Evolutionary conservation across 805 yeast species (phyloP).

Genomic region (Hanseniaspora occidentalis): DNA sequence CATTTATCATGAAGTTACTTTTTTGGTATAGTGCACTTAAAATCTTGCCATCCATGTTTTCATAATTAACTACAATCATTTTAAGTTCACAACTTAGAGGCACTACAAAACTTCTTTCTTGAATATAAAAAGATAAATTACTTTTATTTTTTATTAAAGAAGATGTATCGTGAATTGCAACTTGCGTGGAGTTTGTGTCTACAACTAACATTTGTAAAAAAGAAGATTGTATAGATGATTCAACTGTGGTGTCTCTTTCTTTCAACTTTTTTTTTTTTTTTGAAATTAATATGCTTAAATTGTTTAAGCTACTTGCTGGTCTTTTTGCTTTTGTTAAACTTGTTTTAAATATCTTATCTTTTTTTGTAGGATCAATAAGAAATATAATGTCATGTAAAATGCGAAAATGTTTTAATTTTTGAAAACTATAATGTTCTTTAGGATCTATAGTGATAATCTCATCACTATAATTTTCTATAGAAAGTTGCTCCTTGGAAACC

Average conservation of each 20-base stretch:
- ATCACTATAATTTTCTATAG: too few relatives aligned
- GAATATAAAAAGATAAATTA: background rate
- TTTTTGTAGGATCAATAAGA: too few relatives aligned
- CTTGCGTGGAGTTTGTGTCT: background rate
- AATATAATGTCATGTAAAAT: too few relatives aligned
- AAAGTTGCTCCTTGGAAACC: too few relatives aligned
- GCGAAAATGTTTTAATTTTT: too few relatives aligned
- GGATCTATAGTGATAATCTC: too few relatives aligned
- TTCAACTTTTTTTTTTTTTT: background rate
- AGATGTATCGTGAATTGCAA: background rate
- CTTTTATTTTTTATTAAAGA: background rate
- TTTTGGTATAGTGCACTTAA: constrained; percentile 5
- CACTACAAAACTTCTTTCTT: background rate
- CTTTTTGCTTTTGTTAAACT: too few relatives aligned
- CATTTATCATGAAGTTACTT: constrained; percentile 8
- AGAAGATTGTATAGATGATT: too few relatives aligned
- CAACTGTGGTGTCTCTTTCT: background rate
- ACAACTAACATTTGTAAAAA: background rate
- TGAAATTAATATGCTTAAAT: too few relatives aligned
- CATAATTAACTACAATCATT: background rate
- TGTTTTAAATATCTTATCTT: too few relatives aligned
- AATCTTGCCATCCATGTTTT: constrained; percentile 7
- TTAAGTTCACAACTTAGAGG: background rate
- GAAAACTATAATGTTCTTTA: too few relatives aligned
- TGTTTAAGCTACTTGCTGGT: too few relatives aligned